Evolutionary conservation across 2,329 filamentous ascomycete genomes (phyloP).

Genomic region (Claviceps sp.): DNA sequence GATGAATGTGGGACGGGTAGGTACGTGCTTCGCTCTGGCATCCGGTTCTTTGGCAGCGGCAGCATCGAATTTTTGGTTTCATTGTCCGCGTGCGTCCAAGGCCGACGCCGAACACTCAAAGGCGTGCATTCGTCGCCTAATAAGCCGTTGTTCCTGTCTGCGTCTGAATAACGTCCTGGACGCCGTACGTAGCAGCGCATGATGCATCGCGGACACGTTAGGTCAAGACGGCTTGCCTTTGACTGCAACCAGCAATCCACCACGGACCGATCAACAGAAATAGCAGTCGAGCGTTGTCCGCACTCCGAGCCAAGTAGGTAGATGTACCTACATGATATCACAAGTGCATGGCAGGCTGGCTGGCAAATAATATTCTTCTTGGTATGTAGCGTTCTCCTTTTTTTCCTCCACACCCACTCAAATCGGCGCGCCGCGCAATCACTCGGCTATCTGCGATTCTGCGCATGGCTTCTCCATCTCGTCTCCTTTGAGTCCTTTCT

Average conservation of each 20-base stretch:
- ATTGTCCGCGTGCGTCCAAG: neutral
- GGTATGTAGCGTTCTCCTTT: neutral
- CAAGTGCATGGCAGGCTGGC: too few species aligned
- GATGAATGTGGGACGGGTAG: too few species aligned
- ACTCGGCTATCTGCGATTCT: neutral
- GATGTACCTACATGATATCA: too few species aligned
- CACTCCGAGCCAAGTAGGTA: neutral
- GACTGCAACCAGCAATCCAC: neutral
- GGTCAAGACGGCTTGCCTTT: neutral
- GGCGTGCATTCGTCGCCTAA: neutral
- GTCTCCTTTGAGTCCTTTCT: neutral
- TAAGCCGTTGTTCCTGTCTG: neutral
- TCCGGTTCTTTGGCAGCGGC: too few species aligned
- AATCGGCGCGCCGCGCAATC: neutral
- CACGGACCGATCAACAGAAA: neutral
- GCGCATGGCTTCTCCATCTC: neutral
- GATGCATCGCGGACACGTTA: neutral
- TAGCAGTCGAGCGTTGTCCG: neutral
- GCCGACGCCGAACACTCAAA: neutral
- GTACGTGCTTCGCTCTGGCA: too few species aligned
- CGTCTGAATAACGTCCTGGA: neutral
- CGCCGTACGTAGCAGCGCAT: neutral
- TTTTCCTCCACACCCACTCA: neutral
- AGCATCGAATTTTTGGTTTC: too few species aligned
- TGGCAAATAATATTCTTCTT: neutral